A percentile compares a stretch with the other conserved stretches of the same genome.
Conservation (phyloP, 140 eudicot species). For the Bidens hawaiensis region DNA sequence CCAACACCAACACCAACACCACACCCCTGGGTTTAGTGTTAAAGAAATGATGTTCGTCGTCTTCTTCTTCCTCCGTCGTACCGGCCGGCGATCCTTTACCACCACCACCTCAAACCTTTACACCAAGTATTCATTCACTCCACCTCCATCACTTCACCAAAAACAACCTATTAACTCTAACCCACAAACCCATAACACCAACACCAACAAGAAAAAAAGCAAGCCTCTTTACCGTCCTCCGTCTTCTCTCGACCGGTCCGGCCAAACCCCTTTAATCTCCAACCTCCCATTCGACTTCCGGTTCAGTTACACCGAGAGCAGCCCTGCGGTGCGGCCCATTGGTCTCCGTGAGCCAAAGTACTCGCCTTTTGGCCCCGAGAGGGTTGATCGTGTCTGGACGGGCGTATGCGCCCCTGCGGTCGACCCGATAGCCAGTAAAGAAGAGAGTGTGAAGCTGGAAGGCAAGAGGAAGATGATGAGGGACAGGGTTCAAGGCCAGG, state of each 20-base stretch:
- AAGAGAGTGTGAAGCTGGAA: constrained; percentile 41
- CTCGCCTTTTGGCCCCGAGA: constrained; percentile 88
- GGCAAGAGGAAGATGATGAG: constrained; percentile 51
- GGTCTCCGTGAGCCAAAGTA: constrained; percentile 87
- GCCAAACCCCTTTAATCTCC: not conserved
- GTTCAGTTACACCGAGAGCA: constrained; percentile 78
- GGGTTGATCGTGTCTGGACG: constrained; percentile 72
- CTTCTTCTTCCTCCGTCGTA: not conserved
- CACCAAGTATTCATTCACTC: not conserved
- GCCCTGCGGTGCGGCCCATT: constrained; percentile 53
- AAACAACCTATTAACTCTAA: not conserved
- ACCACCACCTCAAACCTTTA: not conserved
- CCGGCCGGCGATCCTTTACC: not conserved
- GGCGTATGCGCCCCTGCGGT: constrained; percentile 87
- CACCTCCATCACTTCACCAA: not conserved
- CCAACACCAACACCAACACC: too few species aligned
- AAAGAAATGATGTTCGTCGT: too few species aligned
- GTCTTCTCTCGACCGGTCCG: not conserved
- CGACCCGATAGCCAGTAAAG: constrained; percentile 50
- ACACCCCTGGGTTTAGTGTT: too few species aligned
- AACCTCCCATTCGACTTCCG: constrained; percentile 80
- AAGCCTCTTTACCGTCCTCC: not conserved
- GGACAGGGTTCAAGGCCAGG: constrained; percentile 53
- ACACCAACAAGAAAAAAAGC: too few species aligned
- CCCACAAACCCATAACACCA: not conserved